Evolutionary conservation across 768 basidiomycete genomes (phyloP).

Genomic region (Mycena galericulata): DNA sequence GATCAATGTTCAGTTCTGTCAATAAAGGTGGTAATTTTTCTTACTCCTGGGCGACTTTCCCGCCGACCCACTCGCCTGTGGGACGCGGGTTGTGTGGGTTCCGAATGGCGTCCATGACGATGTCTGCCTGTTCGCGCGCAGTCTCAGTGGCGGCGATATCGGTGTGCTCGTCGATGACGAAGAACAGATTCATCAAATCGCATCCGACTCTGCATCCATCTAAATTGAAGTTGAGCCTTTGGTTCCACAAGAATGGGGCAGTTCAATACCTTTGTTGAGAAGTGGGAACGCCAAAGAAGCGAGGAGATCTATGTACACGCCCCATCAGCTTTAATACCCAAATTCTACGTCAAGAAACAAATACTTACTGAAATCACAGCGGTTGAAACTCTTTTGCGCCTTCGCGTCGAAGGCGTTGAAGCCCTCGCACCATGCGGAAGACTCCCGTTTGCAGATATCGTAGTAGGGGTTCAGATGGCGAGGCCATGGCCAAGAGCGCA

Average conservation of each 20-base stretch:
- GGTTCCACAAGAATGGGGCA: background rate
- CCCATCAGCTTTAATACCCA: background rate
- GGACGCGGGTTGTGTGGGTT: slow-evolving; percentile 52
- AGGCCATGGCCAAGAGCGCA: slow-evolving; percentile 58
- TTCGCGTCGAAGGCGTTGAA: slow-evolving; percentile 50
- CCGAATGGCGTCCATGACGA: slow-evolving; percentile 55
- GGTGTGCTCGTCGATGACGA: slow-evolving; percentile 63
- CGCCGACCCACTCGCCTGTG: slow-evolving; percentile 50
- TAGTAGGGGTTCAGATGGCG: slow-evolving; percentile 55
- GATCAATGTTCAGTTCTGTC: background rate
- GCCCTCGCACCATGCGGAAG: slow-evolving; percentile 51
- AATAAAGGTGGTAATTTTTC: background rate
- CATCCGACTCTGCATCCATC: slow-evolving; percentile 51
- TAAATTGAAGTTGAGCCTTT: too few relatives aligned
- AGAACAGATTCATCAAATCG: slow-evolving; percentile 65
- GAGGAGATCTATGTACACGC: slow-evolving; percentile 44
- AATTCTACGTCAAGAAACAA: too few relatives aligned
- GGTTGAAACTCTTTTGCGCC: slow-evolving; percentile 54
- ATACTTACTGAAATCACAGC: slow-evolving; percentile 54
- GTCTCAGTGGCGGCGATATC: slow-evolving; percentile 50
- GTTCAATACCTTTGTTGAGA: slow-evolving; percentile 44
- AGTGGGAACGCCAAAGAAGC: slow-evolving; percentile 54
- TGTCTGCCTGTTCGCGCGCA: slow-evolving; percentile 46
- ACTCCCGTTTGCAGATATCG: slow-evolving; percentile 46
- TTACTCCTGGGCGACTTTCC: slow-evolving; percentile 47